These are phyloP conservation scores for Sutorius australiensis DNA, from an alignment of 768 basidiomycete species.

Conservation along the genomic window DNA sequence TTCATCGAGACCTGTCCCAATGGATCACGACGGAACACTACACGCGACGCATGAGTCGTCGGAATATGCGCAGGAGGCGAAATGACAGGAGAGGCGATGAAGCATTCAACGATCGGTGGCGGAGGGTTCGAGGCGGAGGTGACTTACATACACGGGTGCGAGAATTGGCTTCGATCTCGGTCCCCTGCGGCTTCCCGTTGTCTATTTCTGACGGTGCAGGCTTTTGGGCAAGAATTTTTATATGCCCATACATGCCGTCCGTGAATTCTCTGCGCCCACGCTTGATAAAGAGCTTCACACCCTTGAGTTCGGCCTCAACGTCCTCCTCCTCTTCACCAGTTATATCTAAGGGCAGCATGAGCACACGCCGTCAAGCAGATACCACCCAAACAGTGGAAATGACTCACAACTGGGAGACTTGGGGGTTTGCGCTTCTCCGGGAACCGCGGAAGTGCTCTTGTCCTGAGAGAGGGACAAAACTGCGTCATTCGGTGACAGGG, in stretches of 20 bases:
- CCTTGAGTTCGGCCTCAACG: conserved; percentile 53
- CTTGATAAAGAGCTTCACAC: conserved; percentile 50
- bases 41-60: not conserved
- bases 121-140: conserved; percentile 17
- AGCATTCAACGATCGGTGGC: conserved; percentile 18
- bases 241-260: conserved; percentile 56
- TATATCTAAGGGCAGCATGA: conserved; percentile 20
- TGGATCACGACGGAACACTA: conserved; percentile 70
- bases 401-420: conserved; percentile 21
- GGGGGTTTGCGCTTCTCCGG: not conserved
- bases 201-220: not conserved
- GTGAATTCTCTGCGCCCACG: conserved; percentile 46
- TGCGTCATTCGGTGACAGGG: conserved; percentile 22
- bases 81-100: conserved; percentile 1
- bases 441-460: not conserved
- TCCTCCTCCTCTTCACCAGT: conserved; percentile 70
- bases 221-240: conserved; percentile 51
- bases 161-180: conserved; percentile 9
- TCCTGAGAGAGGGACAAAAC: not conserved
- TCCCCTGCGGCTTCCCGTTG: not conserved
- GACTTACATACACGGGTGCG: conserved; percentile 34
- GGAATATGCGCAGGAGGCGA: not conserved
- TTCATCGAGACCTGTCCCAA: conserved; percentile 71
- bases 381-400: not conserved
- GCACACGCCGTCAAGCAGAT: not conserved